A percentile compares a stretch with the other conserved stretches of the same genome.
phyloP scores from a whole-genome alignment of 176 grass and related monocot species.

The Echinochloa phyllopogon region DNA sequence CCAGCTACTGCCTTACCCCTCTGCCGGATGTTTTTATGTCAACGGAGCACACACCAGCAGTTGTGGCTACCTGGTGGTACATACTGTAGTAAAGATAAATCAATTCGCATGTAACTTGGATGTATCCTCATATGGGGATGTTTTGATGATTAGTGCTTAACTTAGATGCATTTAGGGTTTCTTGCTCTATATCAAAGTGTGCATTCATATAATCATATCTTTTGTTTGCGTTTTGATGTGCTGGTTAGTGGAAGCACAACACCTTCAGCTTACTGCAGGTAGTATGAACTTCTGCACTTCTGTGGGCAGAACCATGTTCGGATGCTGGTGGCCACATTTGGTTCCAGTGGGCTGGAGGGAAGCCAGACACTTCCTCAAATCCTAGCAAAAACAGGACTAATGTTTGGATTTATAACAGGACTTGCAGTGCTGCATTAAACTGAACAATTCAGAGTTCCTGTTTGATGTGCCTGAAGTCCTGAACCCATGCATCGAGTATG shows the following conservation, averaged over 20 bases:
- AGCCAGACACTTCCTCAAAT: not conserved
- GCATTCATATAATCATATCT: slow-evolving; percentile 5
- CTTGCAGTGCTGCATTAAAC: not conserved
- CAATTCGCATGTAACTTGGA: slow-evolving; percentile 17
- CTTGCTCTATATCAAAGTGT: not conserved
- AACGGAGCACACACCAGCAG: not conserved
- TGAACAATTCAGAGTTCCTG: not conserved
- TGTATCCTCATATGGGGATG: not conserved
- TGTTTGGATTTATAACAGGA: not conserved
- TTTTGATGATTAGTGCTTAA: slow-evolving; percentile 34
- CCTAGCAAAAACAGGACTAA: not conserved
- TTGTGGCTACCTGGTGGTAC: slow-evolving; percentile 36
- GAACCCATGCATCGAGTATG: not conserved
- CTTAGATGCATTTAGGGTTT: slow-evolving; percentile 10
- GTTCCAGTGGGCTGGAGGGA: not conserved
- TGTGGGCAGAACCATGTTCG: not conserved
- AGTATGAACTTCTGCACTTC: not conserved
- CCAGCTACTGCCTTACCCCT: not conserved
- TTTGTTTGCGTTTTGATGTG: not conserved
- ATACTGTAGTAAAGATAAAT: slow-evolving; percentile 38
- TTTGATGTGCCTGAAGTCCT: not conserved
- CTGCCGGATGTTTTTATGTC: slow-evolving; percentile 14
- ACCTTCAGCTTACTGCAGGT: not conserved
- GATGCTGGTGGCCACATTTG: not conserved
- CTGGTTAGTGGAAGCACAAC: not conserved